Conservation (phyloP, 2,329 filamentous ascomycete genomes). For the Epichloe bromicola region DNA sequence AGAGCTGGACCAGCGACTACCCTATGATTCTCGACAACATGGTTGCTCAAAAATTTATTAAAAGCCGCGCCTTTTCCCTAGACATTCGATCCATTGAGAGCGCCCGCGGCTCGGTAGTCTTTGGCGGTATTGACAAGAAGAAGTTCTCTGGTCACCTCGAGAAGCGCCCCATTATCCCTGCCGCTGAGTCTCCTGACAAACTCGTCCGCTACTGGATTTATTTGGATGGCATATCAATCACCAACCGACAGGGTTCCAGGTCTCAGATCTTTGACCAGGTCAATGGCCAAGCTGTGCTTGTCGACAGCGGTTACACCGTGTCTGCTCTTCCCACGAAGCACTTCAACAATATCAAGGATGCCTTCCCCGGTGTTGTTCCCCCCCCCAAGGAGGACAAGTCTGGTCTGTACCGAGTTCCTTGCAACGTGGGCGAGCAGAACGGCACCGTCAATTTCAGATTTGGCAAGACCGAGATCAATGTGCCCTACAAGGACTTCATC, state of each 20-base stretch:
- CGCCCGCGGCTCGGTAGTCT: slow-evolving; percentile 26
- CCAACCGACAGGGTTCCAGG: slow-evolving; percentile 21
- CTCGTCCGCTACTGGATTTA: slow-evolving; percentile 29
- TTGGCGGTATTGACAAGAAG: slow-evolving; percentile 43
- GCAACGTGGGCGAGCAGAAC: slow-evolving; percentile 18
- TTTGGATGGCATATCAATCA: slow-evolving; percentile 24
- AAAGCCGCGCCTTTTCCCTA: slow-evolving; percentile 24
- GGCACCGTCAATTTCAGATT: slow-evolving; percentile 36
- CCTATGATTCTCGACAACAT: slow-evolving; percentile 23
- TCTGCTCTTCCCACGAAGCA: slow-evolving; percentile 50
- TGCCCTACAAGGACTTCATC: slow-evolving; percentile 34
- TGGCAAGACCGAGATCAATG: slow-evolving; percentile 29
- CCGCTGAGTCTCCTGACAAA: slow-evolving; percentile 21
- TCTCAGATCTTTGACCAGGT: slow-evolving; percentile 30
- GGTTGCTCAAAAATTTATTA: slow-evolving; percentile 20
- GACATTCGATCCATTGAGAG: slow-evolving; percentile 21
- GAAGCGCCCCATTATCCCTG: slow-evolving; percentile 41
- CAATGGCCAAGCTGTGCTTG: slow-evolving; percentile 33
- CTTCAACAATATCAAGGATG: slow-evolving; percentile 29
- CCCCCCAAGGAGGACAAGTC: slow-evolving; percentile 11
- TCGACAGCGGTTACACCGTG: slow-evolving; percentile 56
- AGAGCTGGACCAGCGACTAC: slow-evolving; percentile 22
- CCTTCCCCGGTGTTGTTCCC: slow-evolving; percentile 19
- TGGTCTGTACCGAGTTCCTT: slow-evolving; percentile 37
- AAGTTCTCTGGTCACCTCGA: slow-evolving; percentile 42